phyloP scores from a whole-genome alignment of 2,329 filamentous ascomycete species.

The Neodidymelliopsis sp. region DNA sequence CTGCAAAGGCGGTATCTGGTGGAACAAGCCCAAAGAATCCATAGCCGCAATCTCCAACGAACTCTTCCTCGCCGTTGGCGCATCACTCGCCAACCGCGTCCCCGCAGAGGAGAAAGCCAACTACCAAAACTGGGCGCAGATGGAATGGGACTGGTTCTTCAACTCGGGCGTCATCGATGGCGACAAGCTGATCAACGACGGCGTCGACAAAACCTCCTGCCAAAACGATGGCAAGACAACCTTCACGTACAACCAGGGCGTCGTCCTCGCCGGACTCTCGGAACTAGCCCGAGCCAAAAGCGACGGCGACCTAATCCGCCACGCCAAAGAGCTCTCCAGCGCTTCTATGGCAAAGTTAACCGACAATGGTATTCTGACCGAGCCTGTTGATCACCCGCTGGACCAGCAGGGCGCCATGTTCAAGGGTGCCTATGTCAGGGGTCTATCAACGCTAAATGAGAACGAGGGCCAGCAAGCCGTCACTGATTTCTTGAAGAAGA shows the following conservation, averaged over 20 bases:
- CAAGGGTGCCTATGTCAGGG: constrained; percentile 49
- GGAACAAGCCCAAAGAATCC: constrained; percentile 61
- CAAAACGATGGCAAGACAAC: constrained; percentile 61
- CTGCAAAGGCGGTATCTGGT: constrained; percentile 63
- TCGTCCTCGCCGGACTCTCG: constrained; percentile 63
- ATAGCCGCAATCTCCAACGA: constrained; percentile 67
- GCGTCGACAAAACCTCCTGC: constrained; percentile 57
- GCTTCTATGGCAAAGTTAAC: constrained; percentile 37
- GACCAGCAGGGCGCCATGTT: constrained; percentile 45
- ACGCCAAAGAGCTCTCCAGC: constrained; percentile 39
- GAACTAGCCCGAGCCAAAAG: constrained; percentile 59
- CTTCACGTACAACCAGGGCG: constrained; percentile 67
- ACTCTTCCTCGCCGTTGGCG: constrained; percentile 63
- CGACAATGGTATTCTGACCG: constrained; percentile 44
- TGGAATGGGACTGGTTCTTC: constrained; percentile 63
- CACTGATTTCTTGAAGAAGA: constrained; percentile 41
- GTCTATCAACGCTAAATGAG: constrained; percentile 39
- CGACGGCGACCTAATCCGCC: constrained; percentile 31
- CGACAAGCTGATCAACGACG: constrained; percentile 62
- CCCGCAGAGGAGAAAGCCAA: constrained; percentile 43
- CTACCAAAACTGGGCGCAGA: constrained; percentile 60
- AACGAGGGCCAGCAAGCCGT: constrained; percentile 33
- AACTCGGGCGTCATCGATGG: constrained; percentile 60
- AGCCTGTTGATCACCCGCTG: constrained; percentile 30
- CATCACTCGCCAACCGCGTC: constrained; percentile 61